Conservation (phyloP, 2,329 filamentous ascomycete genomes). For the Monilinia aucupariae region DNA sequence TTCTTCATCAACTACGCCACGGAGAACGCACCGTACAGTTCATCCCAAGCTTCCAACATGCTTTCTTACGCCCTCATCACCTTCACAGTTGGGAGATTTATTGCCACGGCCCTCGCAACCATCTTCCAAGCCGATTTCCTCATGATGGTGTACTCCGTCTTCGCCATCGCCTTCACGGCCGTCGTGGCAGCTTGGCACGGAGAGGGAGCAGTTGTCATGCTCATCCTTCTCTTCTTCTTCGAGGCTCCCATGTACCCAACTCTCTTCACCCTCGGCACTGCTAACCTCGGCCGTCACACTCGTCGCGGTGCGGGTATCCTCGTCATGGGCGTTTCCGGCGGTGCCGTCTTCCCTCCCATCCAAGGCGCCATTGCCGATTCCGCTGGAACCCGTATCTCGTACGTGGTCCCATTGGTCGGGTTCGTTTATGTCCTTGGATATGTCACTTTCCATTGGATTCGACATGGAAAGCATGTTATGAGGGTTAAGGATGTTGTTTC, state of each 20-base stretch:
- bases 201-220: conserved; percentile 51
- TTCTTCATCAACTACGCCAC: conserved; percentile 73
- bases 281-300: conserved; percentile 68
- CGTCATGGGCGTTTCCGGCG: conserved; percentile 65
- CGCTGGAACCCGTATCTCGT: conserved; percentile 39
- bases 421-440: conserved; percentile 39
- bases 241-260: conserved; percentile 77
- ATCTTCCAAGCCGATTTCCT: conserved; percentile 43
- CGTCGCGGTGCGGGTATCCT: conserved; percentile 71
- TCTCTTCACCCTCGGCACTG: conserved; percentile 71
- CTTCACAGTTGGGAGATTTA: conserved; percentile 68
- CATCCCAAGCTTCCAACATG: conserved; percentile 55
- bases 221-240: conserved; percentile 70
- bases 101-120: conserved; percentile 45
- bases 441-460: conserved; percentile 34
- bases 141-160: conserved; percentile 61
- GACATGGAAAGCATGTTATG: conserved; percentile 34
- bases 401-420: conserved; percentile 41
- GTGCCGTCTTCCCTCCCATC: conserved; percentile 68
- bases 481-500: conserved; percentile 32
- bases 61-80: conserved; percentile 69
- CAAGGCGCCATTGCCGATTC: conserved; percentile 60
- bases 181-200: conserved; percentile 29
- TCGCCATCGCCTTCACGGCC: conserved; percentile 42
- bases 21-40: conserved; percentile 49